Base-by-base conservation (phyloP, 495 filamentous ascomycete species). In the Cetradonia linearis region DNA sequence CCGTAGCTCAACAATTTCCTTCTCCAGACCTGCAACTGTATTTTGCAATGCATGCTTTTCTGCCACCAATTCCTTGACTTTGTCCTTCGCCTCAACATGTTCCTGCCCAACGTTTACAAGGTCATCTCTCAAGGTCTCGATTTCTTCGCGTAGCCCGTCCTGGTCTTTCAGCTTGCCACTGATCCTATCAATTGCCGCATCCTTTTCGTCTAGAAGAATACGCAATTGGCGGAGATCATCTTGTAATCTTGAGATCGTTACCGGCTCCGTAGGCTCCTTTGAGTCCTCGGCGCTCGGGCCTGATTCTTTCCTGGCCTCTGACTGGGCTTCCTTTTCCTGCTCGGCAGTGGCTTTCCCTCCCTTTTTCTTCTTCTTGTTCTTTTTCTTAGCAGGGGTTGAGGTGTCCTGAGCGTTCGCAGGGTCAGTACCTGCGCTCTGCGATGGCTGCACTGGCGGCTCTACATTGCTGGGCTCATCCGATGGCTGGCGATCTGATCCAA, bases 351-450 rank as follows among this genome's bases (percentile, higher is more conserved):
- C 76, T 55, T 81, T 83, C 18, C 78, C 81, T 42, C 82, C 84
- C 77, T 89, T 95, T 79, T 93, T 95, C 77, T 92, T 95, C 70
- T 92, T 93, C 55, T 84, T 88, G 52, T 87, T 93, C 68, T 88
- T 95, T 76, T 90, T 93, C 70, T 86, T 89, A 23, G 72, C 71
- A 6, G 59, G 68, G 7, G 66, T 60, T 25, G 64, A 57, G 31
- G 48, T 36, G 34, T 66, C 59, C 48, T 53, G 56, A 31, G 55
- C 28, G 5, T 31, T 47, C 2, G 13, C 28, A 25, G 44, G 31
- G 5, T 37, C 37, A 28, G 52, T 60, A 7, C 28, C 23, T 36
- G 55, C 23, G 14, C 16, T 42, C 20, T 61, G 58, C 40, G 53
- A 44, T 44, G 18, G 37, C 18, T 61, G 59, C 18, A 33, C 27